These are phyloP conservation scores for Antitrichia curtipendula DNA, from an alignment of 225 moss, liverwort and hornwort species.

Conservation along the genomic window DNA sequence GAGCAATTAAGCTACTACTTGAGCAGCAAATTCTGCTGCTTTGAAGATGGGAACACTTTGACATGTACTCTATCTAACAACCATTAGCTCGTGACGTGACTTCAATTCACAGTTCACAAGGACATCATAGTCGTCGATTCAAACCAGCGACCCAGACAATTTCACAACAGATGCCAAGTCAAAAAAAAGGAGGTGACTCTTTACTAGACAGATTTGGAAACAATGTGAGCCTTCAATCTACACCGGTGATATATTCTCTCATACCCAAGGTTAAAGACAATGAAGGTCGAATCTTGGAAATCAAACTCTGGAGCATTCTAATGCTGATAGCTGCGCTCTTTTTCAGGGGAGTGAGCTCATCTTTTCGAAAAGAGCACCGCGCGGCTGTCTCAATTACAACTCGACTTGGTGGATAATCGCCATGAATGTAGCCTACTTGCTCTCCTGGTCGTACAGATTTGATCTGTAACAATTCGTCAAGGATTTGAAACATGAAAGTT, in stretches of 20 bases:
- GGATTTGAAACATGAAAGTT: background rate
- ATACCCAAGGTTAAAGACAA: background rate
- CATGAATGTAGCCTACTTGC: constrained; percentile 24
- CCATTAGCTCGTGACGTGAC: background rate
- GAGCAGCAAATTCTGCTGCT: background rate
- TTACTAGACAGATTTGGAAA: background rate
- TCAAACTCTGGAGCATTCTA: background rate
- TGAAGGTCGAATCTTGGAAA: background rate
- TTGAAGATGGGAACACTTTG: background rate
- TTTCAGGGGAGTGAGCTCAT: background rate
- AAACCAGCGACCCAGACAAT: background rate
- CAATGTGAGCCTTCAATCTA: background rate
- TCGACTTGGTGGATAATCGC: background rate
- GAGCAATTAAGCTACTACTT: background rate
- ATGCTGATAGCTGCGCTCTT: background rate
- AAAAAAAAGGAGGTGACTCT: background rate
- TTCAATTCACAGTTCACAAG: background rate
- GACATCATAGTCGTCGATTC: too few relatives aligned
- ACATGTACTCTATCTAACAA: background rate
- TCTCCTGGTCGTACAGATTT: constrained; percentile 42
- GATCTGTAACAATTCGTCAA: constrained; percentile 28
- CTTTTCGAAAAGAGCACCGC: background rate
- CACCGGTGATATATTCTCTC: background rate
- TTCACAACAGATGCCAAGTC: background rate
- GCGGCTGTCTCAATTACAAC: background rate